Evolutionary conservation across 805 yeast genomes (phyloP), one percentile per base, ranked within the genome.

Genomic region (Priceomyces fermenticarens): DNA sequence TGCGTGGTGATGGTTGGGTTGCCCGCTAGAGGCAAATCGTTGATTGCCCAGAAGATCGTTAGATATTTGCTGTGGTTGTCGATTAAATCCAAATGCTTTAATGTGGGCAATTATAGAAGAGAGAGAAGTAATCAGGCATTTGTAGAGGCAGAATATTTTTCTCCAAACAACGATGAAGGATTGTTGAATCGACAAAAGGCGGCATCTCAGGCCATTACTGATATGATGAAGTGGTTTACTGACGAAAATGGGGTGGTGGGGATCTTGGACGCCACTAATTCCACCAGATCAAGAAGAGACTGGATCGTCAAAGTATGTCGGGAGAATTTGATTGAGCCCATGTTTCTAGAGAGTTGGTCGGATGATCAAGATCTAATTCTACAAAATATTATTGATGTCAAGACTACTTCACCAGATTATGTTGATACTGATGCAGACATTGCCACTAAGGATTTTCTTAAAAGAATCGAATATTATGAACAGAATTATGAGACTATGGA

Each of bases 11-110:
- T 88, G 86, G 93, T 86, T 30, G 95, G 95, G 2, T 66, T 85
- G 30, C 95, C 95, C 10, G 91, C 93, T 10, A 77, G 98, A 42
- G 99, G 99, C 3, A 93, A 93, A 62, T 85, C 96, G 3, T 82
- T 89, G 62, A 91, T 93, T 47, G 89, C 98, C 2, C 96, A 89
- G 58, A 93, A 91, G 60, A 85, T 93, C 40, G 96, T 91, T 26
- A 76, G 98, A 35, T 93, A 91, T 57, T 73, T 93, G 40, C 81
- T 89, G 27, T 93, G 99, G 99, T 73, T 91, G 30, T 85, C 95
- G 2, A 85, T 93, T 42, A 79, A 78, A 45, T 87, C 96, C 20
- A 83, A 82, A 57, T 84, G 89, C 42, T 93, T 93, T 67, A 89
- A 88, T 57, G 96, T 91, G 13, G 96, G 98, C 10, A 73, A 74